phyloP scores from a whole-genome alignment of 768 basidiomycete genomes.

The Steccherinum ochraceum region DNA sequence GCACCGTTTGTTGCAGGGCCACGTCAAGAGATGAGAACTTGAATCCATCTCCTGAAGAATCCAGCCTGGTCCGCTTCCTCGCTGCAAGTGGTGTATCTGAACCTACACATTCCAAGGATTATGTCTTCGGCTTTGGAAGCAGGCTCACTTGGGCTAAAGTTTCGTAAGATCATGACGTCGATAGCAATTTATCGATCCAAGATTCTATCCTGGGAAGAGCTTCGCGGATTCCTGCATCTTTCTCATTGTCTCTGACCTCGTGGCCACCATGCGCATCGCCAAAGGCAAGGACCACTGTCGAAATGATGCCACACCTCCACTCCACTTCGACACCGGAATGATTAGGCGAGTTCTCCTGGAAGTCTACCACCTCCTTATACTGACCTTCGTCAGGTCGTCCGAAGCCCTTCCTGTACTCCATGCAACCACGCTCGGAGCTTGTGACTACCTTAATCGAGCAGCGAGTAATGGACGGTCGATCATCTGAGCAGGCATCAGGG shows the following conservation, averaged over 20 bases:
- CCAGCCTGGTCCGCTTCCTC: neutral
- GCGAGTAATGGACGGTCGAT: neutral
- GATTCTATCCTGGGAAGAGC: neutral
- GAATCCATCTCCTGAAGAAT: neutral
- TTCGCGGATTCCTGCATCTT: neutral
- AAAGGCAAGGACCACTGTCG: neutral
- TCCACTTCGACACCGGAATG: neutral
- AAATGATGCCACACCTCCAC: neutral
- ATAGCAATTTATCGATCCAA: no score
- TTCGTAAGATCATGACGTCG: neutral
- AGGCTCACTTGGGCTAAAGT: neutral
- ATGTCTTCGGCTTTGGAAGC: neutral
- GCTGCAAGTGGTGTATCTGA: neutral
- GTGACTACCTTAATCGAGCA: neutral
- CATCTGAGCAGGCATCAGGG: no score
- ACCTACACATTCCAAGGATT: neutral
- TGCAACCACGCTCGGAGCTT: neutral
- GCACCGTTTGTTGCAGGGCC: neutral
- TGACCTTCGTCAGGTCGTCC: no score
- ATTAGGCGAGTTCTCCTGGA: neutral
- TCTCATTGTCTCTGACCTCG: neutral
- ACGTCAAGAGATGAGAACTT: neutral
- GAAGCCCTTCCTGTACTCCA: neutral
- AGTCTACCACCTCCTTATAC: neutral
- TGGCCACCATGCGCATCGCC: neutral